phyloP scores from a whole-genome alignment of 768 basidiomycete genomes.

The Pleurotus tuoliensis region DNA sequence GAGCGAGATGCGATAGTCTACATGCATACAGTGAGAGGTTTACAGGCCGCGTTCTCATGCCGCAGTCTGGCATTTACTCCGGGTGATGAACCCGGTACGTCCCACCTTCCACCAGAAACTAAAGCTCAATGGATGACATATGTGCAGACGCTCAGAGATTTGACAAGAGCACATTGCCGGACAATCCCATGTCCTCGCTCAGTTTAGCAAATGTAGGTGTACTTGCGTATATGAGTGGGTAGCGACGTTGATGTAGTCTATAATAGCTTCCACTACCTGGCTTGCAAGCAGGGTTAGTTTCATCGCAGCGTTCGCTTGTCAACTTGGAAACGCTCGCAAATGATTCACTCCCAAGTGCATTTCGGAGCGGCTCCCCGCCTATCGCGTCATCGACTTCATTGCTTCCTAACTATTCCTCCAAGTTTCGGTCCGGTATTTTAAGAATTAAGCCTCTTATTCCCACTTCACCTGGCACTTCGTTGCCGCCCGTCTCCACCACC shows the following conservation, averaged over 20 bases:
- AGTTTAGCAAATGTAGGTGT: too few species aligned
- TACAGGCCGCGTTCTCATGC: background rate
- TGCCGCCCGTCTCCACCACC: background rate
- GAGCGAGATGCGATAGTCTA: background rate
- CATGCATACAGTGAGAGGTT: background rate
- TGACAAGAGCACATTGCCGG: too few species aligned
- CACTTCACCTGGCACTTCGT: background rate
- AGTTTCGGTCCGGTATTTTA: constrained; percentile 5
- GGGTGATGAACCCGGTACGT: too few species aligned
- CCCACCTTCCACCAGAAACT: too few species aligned
- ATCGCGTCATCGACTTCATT: background rate
- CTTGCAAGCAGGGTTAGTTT: background rate
- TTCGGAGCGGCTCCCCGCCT: background rate
- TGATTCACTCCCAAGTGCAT: background rate
- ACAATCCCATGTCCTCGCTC: too few species aligned
- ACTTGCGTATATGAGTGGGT: too few species aligned
- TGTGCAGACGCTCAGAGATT: too few species aligned
- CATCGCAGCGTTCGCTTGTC: background rate
- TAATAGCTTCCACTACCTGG: too few species aligned
- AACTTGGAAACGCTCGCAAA: background rate
- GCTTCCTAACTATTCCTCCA: background rate
- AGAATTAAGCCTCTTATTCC: background rate
- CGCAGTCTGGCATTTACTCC: background rate
- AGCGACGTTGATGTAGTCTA: too few species aligned
- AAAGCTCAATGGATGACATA: too few species aligned